Base-by-base conservation (phyloP, 352 stramenopile genomes). In the Phytopythium ostracodes region DNA sequence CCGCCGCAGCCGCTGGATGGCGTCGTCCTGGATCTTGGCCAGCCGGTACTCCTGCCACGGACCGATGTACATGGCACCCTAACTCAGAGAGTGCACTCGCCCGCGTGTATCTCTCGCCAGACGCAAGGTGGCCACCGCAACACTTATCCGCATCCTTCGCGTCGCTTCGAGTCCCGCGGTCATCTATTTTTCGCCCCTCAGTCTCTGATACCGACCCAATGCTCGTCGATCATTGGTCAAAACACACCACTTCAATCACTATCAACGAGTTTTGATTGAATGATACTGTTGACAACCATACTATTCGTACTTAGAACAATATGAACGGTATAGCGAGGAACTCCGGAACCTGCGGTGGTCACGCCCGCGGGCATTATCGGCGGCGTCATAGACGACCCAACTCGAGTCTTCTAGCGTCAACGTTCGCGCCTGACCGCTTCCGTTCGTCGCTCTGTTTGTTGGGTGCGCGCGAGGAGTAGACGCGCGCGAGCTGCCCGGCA, bases 1-100 rank as follows among this genome's bases (percentile, higher is more conserved):
- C 38, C 81, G 65, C 3, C 73, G 78, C 24, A 93, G 73, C 40
- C 76, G 71, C 69, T 92, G 75, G 42, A 92, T 79, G 33, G 80
- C 79, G 65, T 91, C 75, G 38, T 91, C 79, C 69, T 94, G 83
- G 69, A 94, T 83, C 73, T 92, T 91, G 24, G 86, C 83, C 52
- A 92, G 77, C 4, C 84, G 81, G 66, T 92, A 94, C 69, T 94
- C 83, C 63, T 94, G 86, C 81, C 83, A 94, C 56, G 83, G 85
- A 20, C 85, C 83, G 63, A 94, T 91, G 67, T 91, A 92, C 81
- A 92, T 94, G 50, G 4, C 27, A 4, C n/a, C n/a, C n/a, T n/a
- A n/a, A n/a, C n/a, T n/a, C n/a, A n/a, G n/a, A n/a, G n/a, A n/a
- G n/a, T n/a, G n/a, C n/a, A n/a, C n/a, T n/a, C n/a, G n/a, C n/a